Evolutionary conservation across 768 basidiomycete genomes (phyloP).

Genomic region (Leccinellum albellum): DNA sequence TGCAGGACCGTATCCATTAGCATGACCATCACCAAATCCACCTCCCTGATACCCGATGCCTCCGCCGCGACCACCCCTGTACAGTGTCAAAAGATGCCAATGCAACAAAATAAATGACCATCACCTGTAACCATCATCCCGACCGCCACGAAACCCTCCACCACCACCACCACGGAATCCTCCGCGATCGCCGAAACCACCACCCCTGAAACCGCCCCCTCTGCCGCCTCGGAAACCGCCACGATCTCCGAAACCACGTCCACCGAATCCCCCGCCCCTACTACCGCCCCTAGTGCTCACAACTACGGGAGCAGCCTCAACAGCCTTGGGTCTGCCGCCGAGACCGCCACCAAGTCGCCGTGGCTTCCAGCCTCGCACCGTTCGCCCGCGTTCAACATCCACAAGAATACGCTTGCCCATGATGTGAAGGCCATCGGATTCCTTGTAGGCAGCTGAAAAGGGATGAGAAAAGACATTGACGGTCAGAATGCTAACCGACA

Average conservation of each 20-base stretch:
- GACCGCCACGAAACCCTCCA: slow-evolving; percentile 34
- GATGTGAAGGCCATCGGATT: slow-evolving; percentile 94
- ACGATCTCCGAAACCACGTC: slow-evolving; percentile 35
- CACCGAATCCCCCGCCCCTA: slow-evolving; percentile 39
- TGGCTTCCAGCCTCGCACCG: slow-evolving; percentile 98
- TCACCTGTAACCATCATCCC: slow-evolving; percentile 52
- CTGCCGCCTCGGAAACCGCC: slow-evolving; percentile 41
- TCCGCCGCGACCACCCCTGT: slow-evolving; percentile 61
- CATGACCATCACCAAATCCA: slow-evolving; percentile 50
- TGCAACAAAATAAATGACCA: neutral
- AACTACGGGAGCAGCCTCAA: slow-evolving; percentile 37
- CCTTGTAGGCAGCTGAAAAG: slow-evolving; percentile 86
- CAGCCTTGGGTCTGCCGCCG: slow-evolving; percentile 92
- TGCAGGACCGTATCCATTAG: slow-evolving; percentile 54
- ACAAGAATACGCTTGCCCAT: slow-evolving; percentile 95
- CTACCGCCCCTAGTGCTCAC: slow-evolving; percentile 29
- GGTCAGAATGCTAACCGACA: slow-evolving; percentile 7
- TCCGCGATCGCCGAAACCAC: slow-evolving; percentile 39
- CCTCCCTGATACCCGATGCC: slow-evolving; percentile 69
- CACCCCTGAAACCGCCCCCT: slow-evolving; percentile 44
- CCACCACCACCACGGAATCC: slow-evolving; percentile 41
- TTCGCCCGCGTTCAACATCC: slow-evolving; percentile 96
- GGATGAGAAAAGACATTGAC: slow-evolving; percentile 15
- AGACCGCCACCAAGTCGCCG: slow-evolving; percentile 94
- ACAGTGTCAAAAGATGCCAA: slow-evolving; percentile 15